Conservation (phyloP, 2,329 filamentous ascomycete genomes). For the Arthrocladium fulminans region DNA sequence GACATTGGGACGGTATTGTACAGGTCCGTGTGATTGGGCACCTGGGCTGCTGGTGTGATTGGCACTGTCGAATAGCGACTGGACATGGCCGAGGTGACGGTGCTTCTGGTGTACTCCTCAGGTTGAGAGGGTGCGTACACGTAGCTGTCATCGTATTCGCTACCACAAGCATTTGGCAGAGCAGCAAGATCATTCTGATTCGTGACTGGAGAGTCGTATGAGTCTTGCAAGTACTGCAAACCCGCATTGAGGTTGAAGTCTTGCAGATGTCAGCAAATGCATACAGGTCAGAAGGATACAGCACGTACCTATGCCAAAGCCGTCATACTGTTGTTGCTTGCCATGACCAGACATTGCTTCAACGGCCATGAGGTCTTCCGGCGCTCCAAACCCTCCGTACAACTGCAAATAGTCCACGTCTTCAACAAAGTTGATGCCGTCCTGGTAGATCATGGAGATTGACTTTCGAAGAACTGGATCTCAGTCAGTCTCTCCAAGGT, state of each 20-base stretch:
- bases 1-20: slow-evolving; percentile 12
- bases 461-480: background rate
- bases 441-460: slow-evolving; percentile 10
- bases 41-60: background rate
- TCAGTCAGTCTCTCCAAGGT: slow-evolving; percentile 4
- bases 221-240: slow-evolving; percentile 5
- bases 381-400: slow-evolving; percentile 2
- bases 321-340: slow-evolving; percentile 2
- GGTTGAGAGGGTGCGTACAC: slow-evolving; percentile 1
- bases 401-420: slow-evolving; percentile 6
- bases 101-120: background rate
- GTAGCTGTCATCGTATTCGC: slow-evolving; percentile 1
- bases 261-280: background rate
- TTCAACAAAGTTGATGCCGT: slow-evolving; percentile 8
- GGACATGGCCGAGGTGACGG: background rate
- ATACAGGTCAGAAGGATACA: background rate
- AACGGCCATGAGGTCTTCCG: slow-evolving; percentile 2
- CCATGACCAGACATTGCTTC: slow-evolving; percentile 8
- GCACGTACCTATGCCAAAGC: slow-evolving; percentile 4
- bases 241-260: background rate
- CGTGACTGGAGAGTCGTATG: background rate
- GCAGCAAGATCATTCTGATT: slow-evolving; percentile 10
- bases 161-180: background rate
- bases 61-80: slow-evolving; percentile 2
- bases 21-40: background rate